These are phyloP conservation scores for Boletus subcaerulescens DNA, from an alignment of 768 basidiomycete genomes.

Conservation along the genomic window DNA sequence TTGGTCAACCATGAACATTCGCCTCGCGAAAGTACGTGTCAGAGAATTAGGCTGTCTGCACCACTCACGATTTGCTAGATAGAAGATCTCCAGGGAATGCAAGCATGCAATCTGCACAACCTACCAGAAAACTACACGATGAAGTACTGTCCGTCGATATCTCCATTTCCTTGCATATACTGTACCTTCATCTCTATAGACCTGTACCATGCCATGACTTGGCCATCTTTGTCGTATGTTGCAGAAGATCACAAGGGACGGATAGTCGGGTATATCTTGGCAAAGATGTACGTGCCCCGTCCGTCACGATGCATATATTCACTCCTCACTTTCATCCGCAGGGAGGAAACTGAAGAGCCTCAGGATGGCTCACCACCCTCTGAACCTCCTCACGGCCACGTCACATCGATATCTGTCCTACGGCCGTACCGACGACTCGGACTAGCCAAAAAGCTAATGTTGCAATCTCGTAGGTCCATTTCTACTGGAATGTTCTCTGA, in stretches of 20 bases:
- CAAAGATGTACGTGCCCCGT: conserved; percentile 73
- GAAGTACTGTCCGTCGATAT: conserved; percentile 59
- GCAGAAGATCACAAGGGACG: conserved; percentile 87
- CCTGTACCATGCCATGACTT: conserved; percentile 86
- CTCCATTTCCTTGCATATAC: background rate
- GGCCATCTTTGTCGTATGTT: conserved; percentile 92
- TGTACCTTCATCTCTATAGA: conserved; percentile 44
- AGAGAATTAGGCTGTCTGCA: background rate
- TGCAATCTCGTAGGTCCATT: conserved; percentile 74
- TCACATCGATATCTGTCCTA: conserved; percentile 95
- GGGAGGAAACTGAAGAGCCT: conserved; percentile 50
- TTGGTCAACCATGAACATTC: conserved; percentile 27
- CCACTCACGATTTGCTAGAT: conserved; percentile 46
- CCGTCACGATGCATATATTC: background rate
- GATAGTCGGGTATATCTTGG: conserved; percentile 94
- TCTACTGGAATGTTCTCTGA: background rate
- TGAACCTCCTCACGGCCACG: conserved; percentile 76
- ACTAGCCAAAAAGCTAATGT: conserved; percentile 91
- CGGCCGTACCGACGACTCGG: conserved; percentile 89
- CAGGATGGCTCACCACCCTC: conserved; percentile 50
- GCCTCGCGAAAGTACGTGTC: conserved; percentile 27
- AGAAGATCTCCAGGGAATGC: conserved; percentile 89
- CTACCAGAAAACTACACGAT: conserved; percentile 90
- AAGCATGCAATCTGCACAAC: conserved; percentile 90
- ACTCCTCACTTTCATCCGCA: conserved; percentile 35